A percentile compares a stretch with the other conserved stretches of the same genome.
These are phyloP conservation scores for Monilinia aucupariae DNA, from an alignment of 2,329 filamentous ascomycete species.

Conservation along the genomic window DNA sequence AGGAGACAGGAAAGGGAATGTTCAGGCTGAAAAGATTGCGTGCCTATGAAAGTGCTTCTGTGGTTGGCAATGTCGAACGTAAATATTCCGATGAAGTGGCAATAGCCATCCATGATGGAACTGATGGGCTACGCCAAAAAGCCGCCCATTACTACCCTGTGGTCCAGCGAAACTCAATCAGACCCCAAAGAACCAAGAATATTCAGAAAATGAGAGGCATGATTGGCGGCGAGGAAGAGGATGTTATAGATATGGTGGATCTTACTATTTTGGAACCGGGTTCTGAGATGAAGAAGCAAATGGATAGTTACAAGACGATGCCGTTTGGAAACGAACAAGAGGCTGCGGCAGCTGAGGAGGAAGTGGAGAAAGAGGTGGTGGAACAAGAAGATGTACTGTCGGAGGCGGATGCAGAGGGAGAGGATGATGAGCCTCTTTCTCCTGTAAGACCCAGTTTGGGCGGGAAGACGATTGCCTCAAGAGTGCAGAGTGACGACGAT, in stretches of 20 bases:
- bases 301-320: neutral
- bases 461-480: constrained; percentile 4
- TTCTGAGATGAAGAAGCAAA: constrained; percentile 10
- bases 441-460: constrained; percentile 4
- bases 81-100: constrained; percentile 63
- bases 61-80: constrained; percentile 47
- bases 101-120: constrained; percentile 52
- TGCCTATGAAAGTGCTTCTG: constrained; percentile 58
- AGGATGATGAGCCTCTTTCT: constrained; percentile 9
- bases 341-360: constrained; percentile 4
- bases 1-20: constrained; percentile 40
- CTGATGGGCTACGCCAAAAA: constrained; percentile 46
- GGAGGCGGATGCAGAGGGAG: constrained; percentile 9
- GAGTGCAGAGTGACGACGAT: constrained; percentile 12
- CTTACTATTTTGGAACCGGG: constrained; percentile 9
- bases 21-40: constrained; percentile 59
- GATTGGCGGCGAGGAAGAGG: constrained; percentile 6
- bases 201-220: constrained; percentile 43
- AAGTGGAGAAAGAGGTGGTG: neutral
- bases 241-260: constrained; percentile 16
- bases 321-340: constrained; percentile 9
- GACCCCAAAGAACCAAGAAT: constrained; percentile 58
- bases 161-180: constrained; percentile 57
- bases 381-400: constrained; percentile 1
- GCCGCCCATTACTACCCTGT: constrained; percentile 65